Base-by-base conservation (phyloP, 164 flowering plant genomes). In the Nelumbo lutea region DNA sequence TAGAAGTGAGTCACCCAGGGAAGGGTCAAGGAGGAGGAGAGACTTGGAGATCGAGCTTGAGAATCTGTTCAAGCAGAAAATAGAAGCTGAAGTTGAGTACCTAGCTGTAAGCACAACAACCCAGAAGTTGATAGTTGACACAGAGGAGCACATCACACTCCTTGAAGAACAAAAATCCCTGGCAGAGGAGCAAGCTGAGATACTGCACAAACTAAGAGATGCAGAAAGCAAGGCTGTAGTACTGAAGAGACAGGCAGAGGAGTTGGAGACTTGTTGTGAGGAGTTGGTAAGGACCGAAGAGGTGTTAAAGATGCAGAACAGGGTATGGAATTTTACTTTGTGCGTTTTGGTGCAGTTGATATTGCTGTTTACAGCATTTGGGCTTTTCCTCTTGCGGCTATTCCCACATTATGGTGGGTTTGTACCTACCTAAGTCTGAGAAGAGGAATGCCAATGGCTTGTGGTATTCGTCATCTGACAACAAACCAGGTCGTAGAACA, bases 61-160 rank as follows among this genome's bases (percentile, higher is more conserved):
- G 68, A 62, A 55, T 59, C 72, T 84, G 15, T 84, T 85, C 50
- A 79, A 70, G 79, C 78, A 71, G 67, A 88, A 75, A 82, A 74
- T 90, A 6, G 93, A 84, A 81, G 87, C 91, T 61, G 93, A 90
- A 70, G 43, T 88, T 6, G 86, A 85, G 80, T 85, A 72, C 66
- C 44, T 90, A 68, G 75, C 72, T 51, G 68, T 83, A 55, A 66
- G 68, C 15, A 76, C 72, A 70, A 71, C 80, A 46, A 64, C 75
- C n/a, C 67, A 81, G 74, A 79, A 76, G 63, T 42, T 80, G 75
- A 77, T 71, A 74, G 74, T 47, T 51, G 68, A 72, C 10, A 42
- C 65, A 3, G 70, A 42, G 46, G 78, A 79, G 62, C 81, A 72
- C 39, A 48, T 53, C 56, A 53, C 61, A 6, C 71, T 83, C 2